Evolutionary conservation across 2,329 filamentous ascomycete genomes (phyloP).

Genomic region (Pseudogymnoascus sp.): DNA sequence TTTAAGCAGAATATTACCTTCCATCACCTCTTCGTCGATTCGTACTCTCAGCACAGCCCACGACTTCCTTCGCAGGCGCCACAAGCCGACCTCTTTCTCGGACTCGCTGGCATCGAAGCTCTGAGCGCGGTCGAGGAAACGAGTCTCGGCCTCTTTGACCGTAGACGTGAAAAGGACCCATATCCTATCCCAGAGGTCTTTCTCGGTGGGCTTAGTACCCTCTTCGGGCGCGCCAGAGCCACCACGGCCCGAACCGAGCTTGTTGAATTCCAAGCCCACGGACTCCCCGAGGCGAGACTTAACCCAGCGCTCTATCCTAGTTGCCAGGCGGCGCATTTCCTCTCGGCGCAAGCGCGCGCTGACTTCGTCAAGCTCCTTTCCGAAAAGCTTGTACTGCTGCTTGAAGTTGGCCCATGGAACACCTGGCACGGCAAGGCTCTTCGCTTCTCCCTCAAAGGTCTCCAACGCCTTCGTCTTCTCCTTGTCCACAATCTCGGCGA

Average conservation of each 20-base stretch:
- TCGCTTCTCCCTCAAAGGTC: slow-evolving; percentile 68
- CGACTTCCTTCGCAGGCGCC: slow-evolving; percentile 86
- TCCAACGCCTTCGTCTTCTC: slow-evolving; percentile 72
- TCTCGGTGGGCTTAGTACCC: slow-evolving; percentile 70
- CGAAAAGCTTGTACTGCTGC: slow-evolving; percentile 70
- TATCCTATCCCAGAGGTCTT: slow-evolving; percentile 90
- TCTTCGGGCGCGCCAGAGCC: slow-evolving; percentile 73
- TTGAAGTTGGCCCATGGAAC: slow-evolving; percentile 82
- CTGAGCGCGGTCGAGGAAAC: slow-evolving; percentile 81
- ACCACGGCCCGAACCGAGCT: slow-evolving; percentile 78
- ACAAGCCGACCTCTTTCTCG: slow-evolving; percentile 86
- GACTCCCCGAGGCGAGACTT: slow-evolving; percentile 79
- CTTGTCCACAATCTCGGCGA: slow-evolving; percentile 81
- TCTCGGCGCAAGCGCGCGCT: slow-evolving; percentile 80
- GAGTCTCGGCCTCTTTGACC: slow-evolving; percentile 74
- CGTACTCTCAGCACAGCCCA: slow-evolving; percentile 86
- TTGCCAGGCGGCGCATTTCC: slow-evolving; percentile 89
- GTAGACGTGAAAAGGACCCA: slow-evolving; percentile 80
- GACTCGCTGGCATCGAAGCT: slow-evolving; percentile 89
- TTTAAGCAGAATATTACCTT: slow-evolving; percentile 91
- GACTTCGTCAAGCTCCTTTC: slow-evolving; percentile 85
- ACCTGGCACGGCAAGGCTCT: slow-evolving; percentile 67
- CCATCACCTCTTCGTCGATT: slow-evolving; percentile 96
- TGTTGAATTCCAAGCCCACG: slow-evolving; percentile 90
- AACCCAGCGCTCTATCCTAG: slow-evolving; percentile 88